Evolutionary conservation across 306 rosid species (phyloP).

Genomic region (Sicyos baderoa): DNA sequence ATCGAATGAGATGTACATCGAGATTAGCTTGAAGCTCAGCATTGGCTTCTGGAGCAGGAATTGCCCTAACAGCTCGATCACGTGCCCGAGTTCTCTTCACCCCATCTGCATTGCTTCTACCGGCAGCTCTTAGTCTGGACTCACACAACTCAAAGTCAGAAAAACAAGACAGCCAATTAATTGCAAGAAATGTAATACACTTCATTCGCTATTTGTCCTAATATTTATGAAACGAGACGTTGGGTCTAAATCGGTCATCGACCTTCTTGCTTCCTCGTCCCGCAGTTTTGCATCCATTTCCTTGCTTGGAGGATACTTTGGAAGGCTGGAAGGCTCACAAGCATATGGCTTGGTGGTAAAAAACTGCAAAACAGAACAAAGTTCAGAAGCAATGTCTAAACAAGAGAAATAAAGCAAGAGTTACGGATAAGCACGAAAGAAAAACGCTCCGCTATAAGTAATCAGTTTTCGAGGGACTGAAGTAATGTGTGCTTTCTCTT

Average conservation of each 20-base stretch:
- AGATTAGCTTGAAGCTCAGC: conserved; percentile 92
- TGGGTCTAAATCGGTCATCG: conserved; percentile 15
- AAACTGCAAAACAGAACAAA: conserved; percentile 53
- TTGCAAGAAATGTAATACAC: background rate
- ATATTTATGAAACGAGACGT: background rate
- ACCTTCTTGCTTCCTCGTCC: conserved; percentile 99
- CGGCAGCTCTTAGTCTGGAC: conserved; percentile 76
- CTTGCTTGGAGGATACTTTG: conserved; percentile 99
- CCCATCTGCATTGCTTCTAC: conserved; percentile 70
- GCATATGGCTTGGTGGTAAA: conserved; percentile 88
- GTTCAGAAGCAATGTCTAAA: background rate
- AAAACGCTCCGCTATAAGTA: background rate
- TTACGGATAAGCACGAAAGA: background rate
- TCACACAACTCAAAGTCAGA: conserved; percentile 29
- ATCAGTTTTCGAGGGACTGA: background rate
- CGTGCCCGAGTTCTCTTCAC: conserved; percentile 75
- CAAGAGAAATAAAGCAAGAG: conserved; percentile 9
- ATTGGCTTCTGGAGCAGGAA: conserved; percentile 84
- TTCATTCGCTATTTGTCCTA: too few relatives aligned
- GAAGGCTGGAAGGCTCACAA: conserved; percentile 97
- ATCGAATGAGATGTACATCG: conserved; percentile 51
- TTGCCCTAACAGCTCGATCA: conserved; percentile 64
- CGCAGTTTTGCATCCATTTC: conserved; percentile 98
- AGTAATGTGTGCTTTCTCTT: background rate
- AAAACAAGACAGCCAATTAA: background rate